These are phyloP conservation scores for Pterula multifida DNA, from an alignment of 1,284 basidiomycete genomes.

Conservation along the genomic window DNA sequence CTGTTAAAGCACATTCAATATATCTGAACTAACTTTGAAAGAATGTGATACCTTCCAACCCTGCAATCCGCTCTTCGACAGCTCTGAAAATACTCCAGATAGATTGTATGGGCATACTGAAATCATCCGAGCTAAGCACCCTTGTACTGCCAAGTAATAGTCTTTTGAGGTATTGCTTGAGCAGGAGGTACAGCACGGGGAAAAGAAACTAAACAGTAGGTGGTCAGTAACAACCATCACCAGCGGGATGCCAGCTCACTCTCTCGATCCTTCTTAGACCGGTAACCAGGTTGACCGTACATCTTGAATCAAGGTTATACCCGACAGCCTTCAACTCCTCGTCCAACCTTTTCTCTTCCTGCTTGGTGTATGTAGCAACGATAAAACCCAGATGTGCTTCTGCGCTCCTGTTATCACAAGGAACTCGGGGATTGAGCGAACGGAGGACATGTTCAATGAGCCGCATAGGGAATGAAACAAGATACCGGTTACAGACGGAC, in stretches of 20 bases:
- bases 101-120: constrained; percentile 12
- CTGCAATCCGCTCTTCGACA: constrained; percentile 11
- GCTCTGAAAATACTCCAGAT: constrained; percentile 9
- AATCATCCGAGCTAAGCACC: constrained; percentile 13
- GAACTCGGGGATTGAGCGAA: constrained; percentile 16
- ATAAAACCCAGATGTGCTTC: constrained; percentile 12
- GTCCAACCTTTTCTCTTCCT: constrained; percentile 13
- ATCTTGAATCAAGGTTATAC: constrained; percentile 16
- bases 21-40: constrained; percentile 10
- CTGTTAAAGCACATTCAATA: constrained; percentile 11
- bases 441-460: constrained; percentile 24
- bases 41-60: constrained; percentile 9
- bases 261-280: constrained; percentile 18
- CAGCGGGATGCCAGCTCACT: constrained; percentile 10
- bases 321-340: constrained; percentile 13
- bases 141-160: constrained; percentile 12
- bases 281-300: constrained; percentile 16
- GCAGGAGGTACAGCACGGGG: constrained; percentile 17
- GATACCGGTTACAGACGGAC: constrained; percentile 22
- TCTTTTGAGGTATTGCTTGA: constrained; percentile 15
- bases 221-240: constrained; percentile 2
- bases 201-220: constrained; percentile 15
- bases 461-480: constrained; percentile 20
- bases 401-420: constrained; percentile 9
- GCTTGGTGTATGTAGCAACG: constrained; percentile 9